These are phyloP conservation scores for Microascus cirrosus DNA, from an alignment of 2,329 filamentous ascomycete species.

Conservation along the genomic window DNA sequence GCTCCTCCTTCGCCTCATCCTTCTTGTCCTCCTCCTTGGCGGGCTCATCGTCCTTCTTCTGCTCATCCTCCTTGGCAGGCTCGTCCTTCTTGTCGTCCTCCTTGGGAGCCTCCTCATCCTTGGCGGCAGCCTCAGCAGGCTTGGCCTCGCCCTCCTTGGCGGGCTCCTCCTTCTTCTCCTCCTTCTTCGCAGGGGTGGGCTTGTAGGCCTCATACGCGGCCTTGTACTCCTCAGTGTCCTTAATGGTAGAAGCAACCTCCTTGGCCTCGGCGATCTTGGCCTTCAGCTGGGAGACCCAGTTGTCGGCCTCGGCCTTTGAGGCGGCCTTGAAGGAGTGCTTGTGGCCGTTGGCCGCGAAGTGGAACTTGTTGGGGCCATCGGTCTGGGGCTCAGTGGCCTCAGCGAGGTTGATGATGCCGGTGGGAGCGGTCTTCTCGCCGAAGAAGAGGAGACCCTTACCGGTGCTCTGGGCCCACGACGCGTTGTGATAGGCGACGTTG, in stretches of 20 bases:
- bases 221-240: conserved; percentile 82
- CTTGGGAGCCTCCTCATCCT: conserved; percentile 25
- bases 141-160: conserved; percentile 20
- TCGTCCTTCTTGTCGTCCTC: conserved; percentile 21
- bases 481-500: conserved; percentile 62
- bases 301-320: conserved; percentile 68
- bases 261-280: conserved; percentile 76
- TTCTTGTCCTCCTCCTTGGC: conserved; percentile 22
- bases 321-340: conserved; percentile 90
- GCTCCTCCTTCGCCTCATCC: conserved; percentile 36
- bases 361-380: conserved; percentile 72
- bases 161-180: conserved; percentile 25
- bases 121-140: conserved; percentile 23
- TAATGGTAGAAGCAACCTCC: conserved; percentile 61
- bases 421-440: conserved; percentile 72
- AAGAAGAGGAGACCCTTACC: conserved; percentile 93
- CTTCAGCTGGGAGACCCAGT: conserved; percentile 82
- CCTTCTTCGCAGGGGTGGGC: conserved; percentile 29
- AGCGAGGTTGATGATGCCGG: conserved; percentile 73
- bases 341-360: conserved; percentile 72
- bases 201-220: conserved; percentile 61
- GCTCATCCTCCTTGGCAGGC: conserved; percentile 35
- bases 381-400: conserved; percentile 60
- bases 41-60: conserved; percentile 34
- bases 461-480: conserved; percentile 84